Evolutionary conservation across 441 rosid genomes (phyloP).

Genomic region (Capsella rubella): DNA sequence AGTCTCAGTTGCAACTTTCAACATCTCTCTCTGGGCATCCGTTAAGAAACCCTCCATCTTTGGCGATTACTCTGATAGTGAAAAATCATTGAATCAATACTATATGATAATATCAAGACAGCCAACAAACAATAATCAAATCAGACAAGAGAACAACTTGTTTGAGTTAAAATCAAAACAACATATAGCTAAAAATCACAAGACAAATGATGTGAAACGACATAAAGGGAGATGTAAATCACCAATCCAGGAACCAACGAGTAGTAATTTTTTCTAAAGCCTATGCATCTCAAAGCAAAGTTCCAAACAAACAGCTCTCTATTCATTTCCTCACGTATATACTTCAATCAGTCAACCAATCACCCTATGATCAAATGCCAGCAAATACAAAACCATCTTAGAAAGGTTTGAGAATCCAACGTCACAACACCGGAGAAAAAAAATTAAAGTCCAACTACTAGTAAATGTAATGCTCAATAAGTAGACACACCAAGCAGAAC

Average conservation of each 20-base stretch:
- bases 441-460: background rate
- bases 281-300: background rate
- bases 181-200: background rate
- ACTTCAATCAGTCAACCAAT: background rate
- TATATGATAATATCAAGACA: background rate
- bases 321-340: background rate
- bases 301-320: background rate
- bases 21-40: slow-evolving; percentile 80
- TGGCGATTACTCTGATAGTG: slow-evolving; percentile 23
- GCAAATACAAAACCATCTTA: background rate
- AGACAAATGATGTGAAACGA: slow-evolving; percentile 2
- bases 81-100: slow-evolving; percentile 6
- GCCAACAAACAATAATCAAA: too few relatives aligned
- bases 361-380: slow-evolving; percentile 11
- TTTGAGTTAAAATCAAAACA: slow-evolving; percentile 7
- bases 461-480: slow-evolving; percentile 20
- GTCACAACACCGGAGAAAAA: background rate
- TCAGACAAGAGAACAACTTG: background rate
- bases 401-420: too few relatives aligned
- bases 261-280: background rate
- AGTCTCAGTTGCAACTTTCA: slow-evolving; percentile 75
- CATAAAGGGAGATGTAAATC: slow-evolving; percentile 22
- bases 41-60: slow-evolving; percentile 89
- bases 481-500: slow-evolving; percentile 3
- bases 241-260: background rate